Base-by-base conservation (phyloP, 2,329 filamentous ascomycete genomes). In the Neonectria hederae region DNA sequence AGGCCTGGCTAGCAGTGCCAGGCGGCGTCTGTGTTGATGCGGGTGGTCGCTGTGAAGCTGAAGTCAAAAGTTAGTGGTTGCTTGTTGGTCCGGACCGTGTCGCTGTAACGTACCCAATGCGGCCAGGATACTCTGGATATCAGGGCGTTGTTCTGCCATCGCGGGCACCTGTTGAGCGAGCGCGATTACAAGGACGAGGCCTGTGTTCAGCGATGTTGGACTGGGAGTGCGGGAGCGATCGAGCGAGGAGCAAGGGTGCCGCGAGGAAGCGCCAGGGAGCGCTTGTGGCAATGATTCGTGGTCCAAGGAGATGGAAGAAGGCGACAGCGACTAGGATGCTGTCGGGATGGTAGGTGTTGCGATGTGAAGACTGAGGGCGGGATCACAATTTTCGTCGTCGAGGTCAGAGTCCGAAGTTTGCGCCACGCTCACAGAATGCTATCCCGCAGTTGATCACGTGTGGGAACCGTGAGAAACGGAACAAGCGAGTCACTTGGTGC, bases 31-130 rank as follows among this genome's bases (percentile, higher is more conserved):
- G 83, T 22, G 82, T 81, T 11, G 80, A 73, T 17, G 78, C 76
- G 14, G 81, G 75, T 48, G 80, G 80, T 69, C 80, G 78, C 75
- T 84, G 82, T 40, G 83, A 81, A 48, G 81, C 81, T 84, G 71
- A 58, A 69, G 51, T 56, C 54, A 54, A 64, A 65, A 46, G 71
- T 74, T 56, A 75, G 71, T 61, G 45, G 63, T 26, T 62, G 56
- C 35, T 48, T 46, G 59, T 48, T 52, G 61, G 45, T 32, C 28
- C 17, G 63, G 51, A 38, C n/a, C 42, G 42, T 58, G 55, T 48
- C 55, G 60, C 28, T 54, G 51, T 42, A 38, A 62, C 81, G 72
- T 79, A 84, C 82, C 82, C 59, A 84, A 77, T 65, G 83, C 83
- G 61, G 83, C 83, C 67, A 84, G 76, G 63, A 84, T 83, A 65